A percentile compares a stretch with the other conserved stretches of the same genome.
Evolutionary conservation across 371 early-diverging fungal genomes (phyloP).

Genomic region (Mortierella sp.): DNA sequence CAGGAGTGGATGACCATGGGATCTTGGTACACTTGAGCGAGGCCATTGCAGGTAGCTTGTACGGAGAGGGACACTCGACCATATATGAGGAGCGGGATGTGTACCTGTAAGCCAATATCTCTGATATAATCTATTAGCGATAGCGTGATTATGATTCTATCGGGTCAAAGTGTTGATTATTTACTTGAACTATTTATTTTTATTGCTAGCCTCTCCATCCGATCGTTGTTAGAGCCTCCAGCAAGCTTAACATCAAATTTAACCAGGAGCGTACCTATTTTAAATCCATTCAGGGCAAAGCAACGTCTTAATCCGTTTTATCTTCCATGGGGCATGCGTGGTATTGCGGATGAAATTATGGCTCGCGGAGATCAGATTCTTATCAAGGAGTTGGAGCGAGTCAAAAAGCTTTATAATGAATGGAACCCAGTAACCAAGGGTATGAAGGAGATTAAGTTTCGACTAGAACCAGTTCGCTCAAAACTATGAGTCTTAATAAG

Average conservation of each 20-base stretch:
- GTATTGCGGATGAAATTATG: slow-evolving; percentile 76
- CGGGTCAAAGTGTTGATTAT: neutral
- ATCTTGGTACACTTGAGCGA: slow-evolving; percentile 87
- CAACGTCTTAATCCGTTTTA: slow-evolving; percentile 85
- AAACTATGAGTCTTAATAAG: slow-evolving; percentile 20
- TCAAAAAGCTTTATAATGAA: slow-evolving; percentile 73
- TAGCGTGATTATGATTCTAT: neutral
- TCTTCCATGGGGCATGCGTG: slow-evolving; percentile 93
- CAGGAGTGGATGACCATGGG: slow-evolving; percentile 87
- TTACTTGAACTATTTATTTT: neutral
- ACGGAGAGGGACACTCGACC: slow-evolving; percentile 92
- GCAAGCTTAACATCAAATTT: slow-evolving; percentile 24
- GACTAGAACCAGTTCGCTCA: slow-evolving; percentile 80
- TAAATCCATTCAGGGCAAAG: slow-evolving; percentile 66
- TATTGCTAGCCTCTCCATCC: slow-evolving; percentile 44
- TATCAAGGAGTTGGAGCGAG: slow-evolving; percentile 68
- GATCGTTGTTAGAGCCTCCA: slow-evolving; percentile 57
- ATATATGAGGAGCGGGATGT: slow-evolving; percentile 92
- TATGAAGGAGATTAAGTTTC: slow-evolving; percentile 85
- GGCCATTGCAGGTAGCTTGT: slow-evolving; percentile 86
- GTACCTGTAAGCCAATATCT: slow-evolving; percentile 65
- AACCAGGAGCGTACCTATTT: slow-evolving; percentile 31
- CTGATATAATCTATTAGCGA: neutral
- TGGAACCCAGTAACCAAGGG: slow-evolving; percentile 86
- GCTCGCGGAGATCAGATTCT: slow-evolving; percentile 69